Evolutionary conservation across 139 green algal genomes (phyloP), one percentile per base, ranked within the genome.

Genomic region (Tetraselmis chui): DNA sequence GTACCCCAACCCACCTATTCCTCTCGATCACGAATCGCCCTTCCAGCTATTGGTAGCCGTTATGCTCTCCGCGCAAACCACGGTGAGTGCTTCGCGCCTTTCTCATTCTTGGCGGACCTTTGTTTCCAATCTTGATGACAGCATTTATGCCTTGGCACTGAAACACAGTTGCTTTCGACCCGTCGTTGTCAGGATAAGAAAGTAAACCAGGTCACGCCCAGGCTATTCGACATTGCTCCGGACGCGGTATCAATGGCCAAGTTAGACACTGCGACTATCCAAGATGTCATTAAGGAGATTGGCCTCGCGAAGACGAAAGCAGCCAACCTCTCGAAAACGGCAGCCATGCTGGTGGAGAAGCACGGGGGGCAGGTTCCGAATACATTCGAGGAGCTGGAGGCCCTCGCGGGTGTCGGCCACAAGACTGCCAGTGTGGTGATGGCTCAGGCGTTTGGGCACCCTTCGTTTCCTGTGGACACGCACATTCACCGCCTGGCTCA

Each of bases 391-490:
- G 91, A 87, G 76, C 89, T 98, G 29, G 93, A 97, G 88, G 86
- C 83, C n/a, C 87, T 97, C 79, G 89, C 93, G 22, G 91, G 92
- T 0, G 90, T 94, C 25, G 89, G 89, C 2, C 76, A 79, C 76
- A 97, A 97, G 87, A 97, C 92, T 2, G 94, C 94, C 28, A 92
- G 83, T 76, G 90, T 94, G 1, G 83, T 96, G 1, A 93, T 95
- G 88, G 77, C 84, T 11, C 88, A 93, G 78, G 89, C 89, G 2
- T 93, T 93, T 76, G 87, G 86, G 22, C 58, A 89, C 11, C 32
- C 85, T 1, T 91, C 93, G 22, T 98, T 98, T 81, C 94, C 94
- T 5, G 94, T 98, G 27, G 94, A 98, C 88, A 97, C 94, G 2
- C 94, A 98, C 91, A 97, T 98, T 45, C 93, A 97, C 89, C 88